A percentile compares a stretch with the other conserved stretches of the same genome.
phyloP scores from a whole-genome alignment of 306 rosid genomes.

The Dryas alaskensis region DNA sequence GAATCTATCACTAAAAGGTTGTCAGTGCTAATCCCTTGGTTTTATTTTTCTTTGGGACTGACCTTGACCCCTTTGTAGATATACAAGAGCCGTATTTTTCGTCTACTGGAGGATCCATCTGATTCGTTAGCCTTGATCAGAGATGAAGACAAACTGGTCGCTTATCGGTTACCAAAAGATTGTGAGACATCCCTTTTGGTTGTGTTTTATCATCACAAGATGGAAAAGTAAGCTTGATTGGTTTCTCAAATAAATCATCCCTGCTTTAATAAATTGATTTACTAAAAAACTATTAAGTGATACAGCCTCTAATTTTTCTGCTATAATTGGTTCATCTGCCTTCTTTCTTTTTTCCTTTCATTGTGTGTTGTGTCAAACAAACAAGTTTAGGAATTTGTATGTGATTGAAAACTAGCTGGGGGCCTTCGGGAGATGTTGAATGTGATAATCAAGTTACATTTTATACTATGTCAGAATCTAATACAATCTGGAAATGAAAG shows the following conservation, averaged over 20 bases:
- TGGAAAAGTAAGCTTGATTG: conserved; percentile 42
- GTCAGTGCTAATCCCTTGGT: not conserved
- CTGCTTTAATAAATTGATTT: not conserved
- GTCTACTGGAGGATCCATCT: conserved; percentile 47
- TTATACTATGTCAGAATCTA: not conserved
- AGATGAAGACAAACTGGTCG: conserved; percentile 72
- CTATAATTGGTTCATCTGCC: not conserved
- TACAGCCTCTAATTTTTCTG: not conserved
- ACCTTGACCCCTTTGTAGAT: conserved; percentile 39
- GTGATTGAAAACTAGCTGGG: conserved; percentile 1
- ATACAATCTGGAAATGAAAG: not conserved
- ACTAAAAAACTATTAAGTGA: not conserved
- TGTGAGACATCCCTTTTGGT: conserved; percentile 40
- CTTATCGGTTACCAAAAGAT: conserved; percentile 64
- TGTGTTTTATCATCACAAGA: conserved; percentile 51
- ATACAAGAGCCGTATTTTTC: conserved; percentile 43
- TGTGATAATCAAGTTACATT: not conserved
- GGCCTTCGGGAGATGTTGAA: not conserved
- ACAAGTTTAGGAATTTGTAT: not conserved
- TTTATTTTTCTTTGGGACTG: not conserved
- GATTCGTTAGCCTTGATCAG: conserved; percentile 55
- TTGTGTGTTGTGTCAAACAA: not conserved
- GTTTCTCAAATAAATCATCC: not conserved
- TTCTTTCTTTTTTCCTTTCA: not conserved
- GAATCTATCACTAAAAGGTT: not conserved